Evolutionary conservation across 176 grass and related monocot genomes (phyloP).

Genomic region (Oryza meyeriana): DNA sequence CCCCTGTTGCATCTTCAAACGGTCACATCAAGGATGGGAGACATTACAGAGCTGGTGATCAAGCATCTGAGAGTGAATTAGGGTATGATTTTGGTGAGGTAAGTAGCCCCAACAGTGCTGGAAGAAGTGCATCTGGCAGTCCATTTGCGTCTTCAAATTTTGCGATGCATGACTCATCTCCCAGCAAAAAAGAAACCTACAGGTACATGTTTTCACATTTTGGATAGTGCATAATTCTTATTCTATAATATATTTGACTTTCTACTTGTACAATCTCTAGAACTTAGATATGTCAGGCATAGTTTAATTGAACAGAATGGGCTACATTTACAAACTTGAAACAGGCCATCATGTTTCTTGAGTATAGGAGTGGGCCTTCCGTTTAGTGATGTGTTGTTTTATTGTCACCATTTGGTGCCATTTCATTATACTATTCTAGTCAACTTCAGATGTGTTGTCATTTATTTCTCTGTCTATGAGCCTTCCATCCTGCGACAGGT

Average conservation of each 20-base stretch:
- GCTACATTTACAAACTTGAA: neutral
- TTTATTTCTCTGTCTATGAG: neutral
- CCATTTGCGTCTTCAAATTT: conserved; percentile 79
- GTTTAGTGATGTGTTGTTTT: neutral
- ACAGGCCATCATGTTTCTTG: neutral
- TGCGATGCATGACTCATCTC: conserved; percentile 52
- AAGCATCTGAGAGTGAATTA: conserved; percentile 56
- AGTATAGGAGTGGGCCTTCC: neutral
- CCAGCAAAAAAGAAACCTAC: conserved; percentile 68
- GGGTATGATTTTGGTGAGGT: conserved; percentile 82
- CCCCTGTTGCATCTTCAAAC: conserved; percentile 77
- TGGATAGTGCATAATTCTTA: conserved; percentile 11
- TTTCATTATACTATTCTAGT: neutral
- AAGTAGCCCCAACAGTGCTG: conserved; percentile 61
- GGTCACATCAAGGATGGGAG: conserved; percentile 64
- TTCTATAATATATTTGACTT: neutral
- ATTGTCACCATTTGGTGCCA: neutral
- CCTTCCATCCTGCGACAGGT: neutral
- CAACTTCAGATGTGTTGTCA: neutral
- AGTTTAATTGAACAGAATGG: conserved; percentile 1
- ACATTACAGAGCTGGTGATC: conserved; percentile 45
- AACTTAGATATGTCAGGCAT: neutral
- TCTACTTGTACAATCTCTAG: neutral
- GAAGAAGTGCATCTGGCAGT: conserved; percentile 85
- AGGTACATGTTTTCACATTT: conserved; percentile 49